Evolutionary conservation across 2,329 filamentous ascomycete species (phyloP).

Genomic region (Verticillium longisporum): DNA sequence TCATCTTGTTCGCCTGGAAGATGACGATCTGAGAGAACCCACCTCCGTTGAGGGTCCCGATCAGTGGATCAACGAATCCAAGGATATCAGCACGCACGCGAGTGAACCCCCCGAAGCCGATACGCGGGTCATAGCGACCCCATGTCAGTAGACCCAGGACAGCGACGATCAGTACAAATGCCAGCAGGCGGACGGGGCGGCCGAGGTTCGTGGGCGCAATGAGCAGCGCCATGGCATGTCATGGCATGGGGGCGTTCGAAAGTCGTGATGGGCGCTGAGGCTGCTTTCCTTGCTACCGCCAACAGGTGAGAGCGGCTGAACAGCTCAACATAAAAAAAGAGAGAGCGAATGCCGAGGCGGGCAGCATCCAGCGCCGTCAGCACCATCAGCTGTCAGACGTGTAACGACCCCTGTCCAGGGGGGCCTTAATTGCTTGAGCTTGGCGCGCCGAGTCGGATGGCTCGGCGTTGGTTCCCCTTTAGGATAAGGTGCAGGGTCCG

Average conservation of each 20-base stretch:
- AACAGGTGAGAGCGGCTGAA: too few relatives aligned
- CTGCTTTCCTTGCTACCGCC: not conserved
- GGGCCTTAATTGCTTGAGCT: too few relatives aligned
- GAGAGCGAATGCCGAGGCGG: too few relatives aligned
- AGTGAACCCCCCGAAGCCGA: not conserved
- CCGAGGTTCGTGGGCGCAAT: slow-evolving; percentile 6
- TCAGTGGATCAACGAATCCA: slow-evolving; percentile 45
- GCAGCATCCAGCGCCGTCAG: too few relatives aligned
- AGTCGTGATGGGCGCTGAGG: not conserved
- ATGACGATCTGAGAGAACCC: slow-evolving; percentile 1
- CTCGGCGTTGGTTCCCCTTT: too few relatives aligned
- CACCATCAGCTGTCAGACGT: too few relatives aligned
- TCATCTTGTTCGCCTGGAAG: not conserved
- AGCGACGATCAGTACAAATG: slow-evolving; percentile 1
- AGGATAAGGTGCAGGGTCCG: too few relatives aligned
- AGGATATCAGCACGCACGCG: not conserved
- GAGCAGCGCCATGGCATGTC: slow-evolving; percentile 4
- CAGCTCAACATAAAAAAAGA: too few relatives aligned
- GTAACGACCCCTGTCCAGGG: too few relatives aligned
- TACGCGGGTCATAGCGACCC: not conserved
- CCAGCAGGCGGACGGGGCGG: slow-evolving; percentile 5
- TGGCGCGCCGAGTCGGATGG: too few relatives aligned
- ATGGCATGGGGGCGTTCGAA: not conserved
- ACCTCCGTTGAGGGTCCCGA: slow-evolving; percentile 54
- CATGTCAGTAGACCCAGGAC: slow-evolving; percentile 1